phyloP scores from a whole-genome alignment of 441 rosid genomes.

The Populus hybrid region DNA sequence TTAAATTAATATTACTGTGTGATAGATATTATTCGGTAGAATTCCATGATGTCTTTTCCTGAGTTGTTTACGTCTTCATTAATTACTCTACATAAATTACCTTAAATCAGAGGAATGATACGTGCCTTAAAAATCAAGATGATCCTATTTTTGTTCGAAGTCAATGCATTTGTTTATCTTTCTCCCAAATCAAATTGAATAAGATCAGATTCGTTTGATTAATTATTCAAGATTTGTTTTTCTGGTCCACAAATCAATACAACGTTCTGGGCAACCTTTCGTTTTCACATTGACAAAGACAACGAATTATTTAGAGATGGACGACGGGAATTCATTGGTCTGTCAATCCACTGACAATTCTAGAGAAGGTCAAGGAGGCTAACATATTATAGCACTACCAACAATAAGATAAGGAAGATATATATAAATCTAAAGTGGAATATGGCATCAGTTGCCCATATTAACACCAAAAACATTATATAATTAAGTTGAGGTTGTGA shows the following conservation, averaged over 20 bases:
- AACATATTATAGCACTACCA: constrained; percentile 25
- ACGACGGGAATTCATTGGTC: constrained; percentile 9
- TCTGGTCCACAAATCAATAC: neutral
- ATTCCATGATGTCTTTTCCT: too few species aligned
- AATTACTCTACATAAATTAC: neutral
- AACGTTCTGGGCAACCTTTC: constrained; percentile 5
- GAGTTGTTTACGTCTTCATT: too few species aligned
- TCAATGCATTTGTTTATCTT: neutral
- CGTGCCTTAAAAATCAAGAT: neutral
- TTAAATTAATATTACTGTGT: too few species aligned
- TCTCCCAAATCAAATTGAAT: too few species aligned
- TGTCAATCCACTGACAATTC: constrained; percentile 15
- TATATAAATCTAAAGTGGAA: constrained; percentile 39
- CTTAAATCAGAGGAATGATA: neutral
- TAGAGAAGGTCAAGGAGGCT: constrained; percentile 10
- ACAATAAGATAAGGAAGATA: constrained; percentile 25
- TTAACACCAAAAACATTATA: constrained; percentile 23
- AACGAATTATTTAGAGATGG: neutral
- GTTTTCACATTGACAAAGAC: constrained; percentile 5
- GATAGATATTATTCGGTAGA: too few species aligned
- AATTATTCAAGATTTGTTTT: neutral
- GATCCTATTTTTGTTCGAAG: neutral
- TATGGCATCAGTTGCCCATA: constrained; percentile 36
- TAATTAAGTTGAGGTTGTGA: constrained; percentile 27
- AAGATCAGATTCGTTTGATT: neutral